Evolutionary conservation across 371 early-diverging fungal genomes (phyloP).

Genomic region (Mucor circinelloides): DNA sequence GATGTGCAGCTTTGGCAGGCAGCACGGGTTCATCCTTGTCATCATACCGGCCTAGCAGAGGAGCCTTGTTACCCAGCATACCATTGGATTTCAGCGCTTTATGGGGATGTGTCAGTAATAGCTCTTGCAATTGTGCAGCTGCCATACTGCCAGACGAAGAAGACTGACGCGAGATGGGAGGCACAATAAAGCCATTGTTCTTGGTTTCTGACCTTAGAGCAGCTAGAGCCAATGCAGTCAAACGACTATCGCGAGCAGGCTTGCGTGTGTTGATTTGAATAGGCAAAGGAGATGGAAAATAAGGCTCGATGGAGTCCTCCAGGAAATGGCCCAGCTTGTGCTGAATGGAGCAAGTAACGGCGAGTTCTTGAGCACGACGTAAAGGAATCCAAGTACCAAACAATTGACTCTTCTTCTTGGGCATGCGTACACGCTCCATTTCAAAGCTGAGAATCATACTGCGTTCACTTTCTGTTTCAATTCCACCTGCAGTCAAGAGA

Average conservation of each 20-base stretch:
- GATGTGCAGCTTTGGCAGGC: background rate
- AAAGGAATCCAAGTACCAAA: constrained; percentile 94
- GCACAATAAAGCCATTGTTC: constrained; percentile 16
- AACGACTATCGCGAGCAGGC: constrained; percentile 25
- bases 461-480: constrained; percentile 83
- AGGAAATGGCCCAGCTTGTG: constrained; percentile 78
- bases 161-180: constrained; percentile 27
- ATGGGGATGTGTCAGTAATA: constrained; percentile 33
- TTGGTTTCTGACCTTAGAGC: constrained; percentile 17
- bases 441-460: constrained; percentile 88
- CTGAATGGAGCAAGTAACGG: constrained; percentile 82
- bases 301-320: constrained; percentile 70
- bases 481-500: constrained; percentile 85
- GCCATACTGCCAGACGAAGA: constrained; percentile 21
- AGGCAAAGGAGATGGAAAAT: constrained; percentile 76
- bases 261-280: constrained; percentile 42
- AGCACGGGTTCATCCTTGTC: background rate
- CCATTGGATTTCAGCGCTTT: constrained; percentile 38
- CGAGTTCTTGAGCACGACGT: constrained; percentile 81
- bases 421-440: constrained; percentile 77
- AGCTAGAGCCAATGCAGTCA: constrained; percentile 26
- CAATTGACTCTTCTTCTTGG: constrained; percentile 69
- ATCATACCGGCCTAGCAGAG: constrained; percentile 5
- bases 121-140: constrained; percentile 39
- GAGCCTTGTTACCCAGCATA: background rate